Evolutionary conservation across 2,329 filamentous ascomycete genomes (phyloP), one percentile per base, ranked within the genome.

Genomic region (Tolypocladium tundrense): DNA sequence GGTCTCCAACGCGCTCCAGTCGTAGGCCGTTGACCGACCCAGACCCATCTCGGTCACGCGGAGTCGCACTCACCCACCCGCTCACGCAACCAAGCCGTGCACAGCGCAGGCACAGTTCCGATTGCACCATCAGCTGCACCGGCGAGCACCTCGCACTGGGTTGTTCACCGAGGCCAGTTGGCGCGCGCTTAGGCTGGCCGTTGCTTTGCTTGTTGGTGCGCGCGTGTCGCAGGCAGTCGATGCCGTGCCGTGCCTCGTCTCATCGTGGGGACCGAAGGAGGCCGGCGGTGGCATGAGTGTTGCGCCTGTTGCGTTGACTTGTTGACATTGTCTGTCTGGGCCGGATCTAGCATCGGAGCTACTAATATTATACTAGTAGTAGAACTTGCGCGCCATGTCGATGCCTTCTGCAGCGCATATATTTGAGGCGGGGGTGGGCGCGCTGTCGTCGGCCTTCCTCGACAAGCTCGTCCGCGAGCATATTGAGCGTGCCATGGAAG

Each of bases 381-480:
- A 21, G 37, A 21, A 19, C 24, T 41, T 13, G 55, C 55, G 31
- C 33, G n/a, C 13, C 52, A 61, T 62, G 63, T 64, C 68, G 61
- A 62, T 68, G 54, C 63, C 67, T 24, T 64, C 68, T 37, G 55
- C 64, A 48, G 59, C 61, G 37, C 62, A 68, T 43, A 58, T 71
- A 48, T 71, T 71, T 60, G 68, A 70, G 59, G 60, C 64, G 9
- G 67, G 66, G 58, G 63, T 69, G 37, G 40, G 42, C 45, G 54
- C 55, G 53, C 24, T 39, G 19, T 53, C 54, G 13, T 42, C 58
- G 19, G 24, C 53, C 57, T 51, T 59, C 57, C 55, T 72, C 50
- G 67, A 71, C 33, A 53, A 58, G 40, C 59, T 72, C 56, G 62
- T 72, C 53, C 64, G 63, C n/a, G 52, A 62, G 53, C 64, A 70